Conservation (phyloP, 164 flowering plant species). For the Pachysandra terminalis region DNA sequence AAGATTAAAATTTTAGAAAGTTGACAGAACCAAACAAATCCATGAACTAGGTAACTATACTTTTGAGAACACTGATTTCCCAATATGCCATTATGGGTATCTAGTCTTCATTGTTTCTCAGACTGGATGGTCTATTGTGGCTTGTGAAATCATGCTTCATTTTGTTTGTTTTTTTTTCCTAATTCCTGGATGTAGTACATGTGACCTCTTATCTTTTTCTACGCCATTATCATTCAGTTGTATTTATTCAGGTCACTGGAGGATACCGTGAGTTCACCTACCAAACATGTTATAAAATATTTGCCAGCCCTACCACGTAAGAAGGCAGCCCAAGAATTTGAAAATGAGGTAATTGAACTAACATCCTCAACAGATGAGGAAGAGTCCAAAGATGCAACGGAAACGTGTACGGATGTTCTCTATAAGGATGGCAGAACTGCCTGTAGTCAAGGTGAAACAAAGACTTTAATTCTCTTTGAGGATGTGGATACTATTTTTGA, state of each 20-base stretch:
- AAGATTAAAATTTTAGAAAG: too few species aligned
- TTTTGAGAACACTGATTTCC: too few species aligned
- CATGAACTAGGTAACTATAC: too few species aligned
- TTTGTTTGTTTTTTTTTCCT: too few species aligned
- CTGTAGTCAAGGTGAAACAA: conserved; percentile 30
- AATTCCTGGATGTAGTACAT: too few species aligned
- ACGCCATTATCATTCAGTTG: background rate
- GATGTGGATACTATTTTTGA: conserved; percentile 77
- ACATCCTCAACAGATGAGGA: conserved; percentile 44
- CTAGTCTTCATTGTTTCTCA: too few species aligned
- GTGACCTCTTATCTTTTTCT: background rate
- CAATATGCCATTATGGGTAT: too few species aligned
- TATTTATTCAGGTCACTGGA: conserved; percentile 46
- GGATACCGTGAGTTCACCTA: conserved; percentile 22
- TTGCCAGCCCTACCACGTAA: conserved; percentile 13
- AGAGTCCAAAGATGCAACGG: conserved; percentile 18
- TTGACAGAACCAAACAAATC: too few species aligned
- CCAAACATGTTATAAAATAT: conserved; percentile 21
- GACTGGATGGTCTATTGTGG: too few species aligned
- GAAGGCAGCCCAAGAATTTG: conserved; percentile 20
- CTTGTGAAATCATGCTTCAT: too few species aligned
- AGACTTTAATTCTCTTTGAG: conserved; percentile 84
- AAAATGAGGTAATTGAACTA: conserved; percentile 38
- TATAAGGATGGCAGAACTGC: conserved; percentile 22
- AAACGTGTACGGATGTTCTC: conserved; percentile 8